Evolutionary conservation across 805 yeast species (phyloP).

Genomic region (Tetrapisispora iriomotensis): DNA sequence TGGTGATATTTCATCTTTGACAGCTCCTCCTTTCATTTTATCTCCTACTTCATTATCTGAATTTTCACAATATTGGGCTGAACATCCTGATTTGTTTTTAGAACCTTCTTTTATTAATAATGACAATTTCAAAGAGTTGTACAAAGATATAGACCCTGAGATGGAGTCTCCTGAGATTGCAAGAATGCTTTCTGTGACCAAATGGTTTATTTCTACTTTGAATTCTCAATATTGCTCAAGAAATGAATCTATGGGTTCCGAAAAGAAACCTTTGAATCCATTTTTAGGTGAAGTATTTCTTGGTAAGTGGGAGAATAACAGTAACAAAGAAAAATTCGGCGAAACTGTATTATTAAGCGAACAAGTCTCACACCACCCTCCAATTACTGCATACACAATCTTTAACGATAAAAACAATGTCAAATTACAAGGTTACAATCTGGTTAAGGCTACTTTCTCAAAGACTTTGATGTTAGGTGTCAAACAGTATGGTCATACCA

Average conservation of each 20-base stretch:
- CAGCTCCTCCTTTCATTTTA: constrained; percentile 96
- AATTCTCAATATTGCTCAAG: constrained; percentile 90
- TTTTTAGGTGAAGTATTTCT: constrained; percentile 88
- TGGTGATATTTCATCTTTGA: constrained; percentile 85
- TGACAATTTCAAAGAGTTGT: constrained; percentile 12
- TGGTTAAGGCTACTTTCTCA: constrained; percentile 73
- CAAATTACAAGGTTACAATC: constrained; percentile 76
- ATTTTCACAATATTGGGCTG: constrained; percentile 94
- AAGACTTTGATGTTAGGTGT: constrained; percentile 66
- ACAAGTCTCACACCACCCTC: constrained; percentile 96
- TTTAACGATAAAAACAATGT: constrained; percentile 61
- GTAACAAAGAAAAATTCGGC: constrained; percentile 44
- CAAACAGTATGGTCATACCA: constrained; percentile 84
- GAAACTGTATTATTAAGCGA: constrained; percentile 74
- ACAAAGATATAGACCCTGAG: constrained; percentile 22
- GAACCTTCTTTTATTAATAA: constrained; percentile 47
- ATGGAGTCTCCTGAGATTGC: constrained; percentile 32
- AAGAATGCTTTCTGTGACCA: constrained; percentile 68
- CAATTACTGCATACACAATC: constrained; percentile 84
- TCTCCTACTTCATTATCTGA: constrained; percentile 85
- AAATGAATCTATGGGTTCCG: constrained; percentile 80
- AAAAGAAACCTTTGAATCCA: constrained; percentile 93
- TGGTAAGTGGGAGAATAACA: constrained; percentile 66
- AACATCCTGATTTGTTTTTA: constrained; percentile 74
- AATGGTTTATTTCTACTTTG: constrained; percentile 83